These are phyloP conservation scores for Combretum micranthum DNA, from an alignment of 345 rosid species.

Conservation along the genomic window DNA sequence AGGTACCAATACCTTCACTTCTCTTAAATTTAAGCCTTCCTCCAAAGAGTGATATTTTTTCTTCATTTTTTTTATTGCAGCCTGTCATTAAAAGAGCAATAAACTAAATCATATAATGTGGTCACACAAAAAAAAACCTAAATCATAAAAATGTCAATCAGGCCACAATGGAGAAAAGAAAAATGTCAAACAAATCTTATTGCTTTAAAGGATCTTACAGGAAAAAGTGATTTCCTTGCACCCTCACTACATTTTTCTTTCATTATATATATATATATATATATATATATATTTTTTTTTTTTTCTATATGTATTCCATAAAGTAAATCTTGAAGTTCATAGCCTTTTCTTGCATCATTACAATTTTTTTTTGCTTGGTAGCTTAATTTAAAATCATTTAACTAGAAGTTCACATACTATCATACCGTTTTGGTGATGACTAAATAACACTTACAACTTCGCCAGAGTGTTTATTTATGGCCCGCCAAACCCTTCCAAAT, in stretches of 20 bases:
- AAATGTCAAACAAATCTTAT: no score
- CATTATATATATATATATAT: no score
- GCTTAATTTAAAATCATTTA: no score
- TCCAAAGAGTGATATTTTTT: conserved; percentile 36
- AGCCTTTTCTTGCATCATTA: not conserved
- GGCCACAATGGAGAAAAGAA: not conserved
- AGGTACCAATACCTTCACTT: not conserved
- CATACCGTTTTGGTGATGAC: no score
- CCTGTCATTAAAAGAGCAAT: conserved; percentile 28
- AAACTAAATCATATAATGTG: not conserved
- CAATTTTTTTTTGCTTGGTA: not conserved
- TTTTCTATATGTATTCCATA: not conserved
- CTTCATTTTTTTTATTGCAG: conserved; percentile 91
- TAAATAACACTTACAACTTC: conserved; percentile 54
- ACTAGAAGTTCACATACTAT: no score
- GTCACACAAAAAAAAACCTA: not conserved
- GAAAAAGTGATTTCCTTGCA: not conserved
- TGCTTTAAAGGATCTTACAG: not conserved
- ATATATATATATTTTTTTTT: not conserved
- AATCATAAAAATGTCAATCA: not conserved
- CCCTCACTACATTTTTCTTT: no score
- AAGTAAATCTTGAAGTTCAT: not conserved
- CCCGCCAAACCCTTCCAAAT: conserved; percentile 87
- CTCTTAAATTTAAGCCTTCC: conserved; percentile 17
- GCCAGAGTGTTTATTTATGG: conserved; percentile 58